These are phyloP conservation scores for Penicillium sp. DNA, from an alignment of 2,329 filamentous ascomycete species.

Conservation along the genomic window DNA sequence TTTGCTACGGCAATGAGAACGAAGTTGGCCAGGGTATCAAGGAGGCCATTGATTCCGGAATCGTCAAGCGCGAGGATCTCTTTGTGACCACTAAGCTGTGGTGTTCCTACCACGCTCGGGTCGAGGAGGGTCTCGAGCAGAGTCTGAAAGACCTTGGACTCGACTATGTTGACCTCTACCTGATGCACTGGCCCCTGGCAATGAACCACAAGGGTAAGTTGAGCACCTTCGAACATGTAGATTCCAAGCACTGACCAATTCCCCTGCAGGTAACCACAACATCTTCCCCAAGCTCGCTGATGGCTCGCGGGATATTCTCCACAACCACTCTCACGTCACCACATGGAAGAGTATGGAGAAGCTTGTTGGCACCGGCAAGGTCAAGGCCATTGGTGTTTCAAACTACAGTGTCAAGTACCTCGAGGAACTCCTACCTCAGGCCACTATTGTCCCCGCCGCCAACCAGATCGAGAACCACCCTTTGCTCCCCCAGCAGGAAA, in stretches of 20 bases:
- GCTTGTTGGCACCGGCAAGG: conserved; percentile 55
- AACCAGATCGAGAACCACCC: conserved; percentile 84
- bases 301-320: conserved; percentile 71
- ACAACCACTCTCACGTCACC: conserved; percentile 66
- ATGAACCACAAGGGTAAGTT: conserved; percentile 70
- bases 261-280: conserved; percentile 34
- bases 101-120: conserved; percentile 72
- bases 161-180: conserved; percentile 77
- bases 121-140: conserved; percentile 68
- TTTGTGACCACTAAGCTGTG: conserved; percentile 86
- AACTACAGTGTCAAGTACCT: conserved; percentile 59
- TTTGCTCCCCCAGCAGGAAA: conserved; percentile 59
- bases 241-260: not conserved
- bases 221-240: not conserved
- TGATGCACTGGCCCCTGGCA: conserved; percentile 78
- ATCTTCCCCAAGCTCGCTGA: conserved; percentile 71
- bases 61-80: conserved; percentile 71
- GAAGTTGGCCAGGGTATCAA: conserved; percentile 77
- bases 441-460: conserved; percentile 62
- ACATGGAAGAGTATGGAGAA: conserved; percentile 73
- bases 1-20: conserved; percentile 61
- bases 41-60: conserved; percentile 67
- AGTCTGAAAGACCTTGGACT: conserved; percentile 71
- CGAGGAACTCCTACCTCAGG: conserved; percentile 56
- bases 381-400: conserved; percentile 58